phyloP scores from a whole-genome alignment of 2,329 filamentous ascomycete species.

The Colletotrichum sp. region DNA sequence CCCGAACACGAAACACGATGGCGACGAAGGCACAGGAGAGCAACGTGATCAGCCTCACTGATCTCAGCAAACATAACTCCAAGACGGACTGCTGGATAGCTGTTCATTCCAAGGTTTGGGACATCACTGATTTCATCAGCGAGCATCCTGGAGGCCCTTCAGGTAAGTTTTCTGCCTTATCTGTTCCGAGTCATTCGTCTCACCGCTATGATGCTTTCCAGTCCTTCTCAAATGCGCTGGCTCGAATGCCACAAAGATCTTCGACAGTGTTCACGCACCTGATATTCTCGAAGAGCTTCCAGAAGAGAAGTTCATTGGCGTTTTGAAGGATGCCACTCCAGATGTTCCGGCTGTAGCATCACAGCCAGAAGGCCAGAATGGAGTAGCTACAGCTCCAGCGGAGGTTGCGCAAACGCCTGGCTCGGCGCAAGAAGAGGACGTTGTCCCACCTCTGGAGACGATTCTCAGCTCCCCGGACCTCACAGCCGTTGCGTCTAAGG shows the following conservation, averaged over 20 bases:
- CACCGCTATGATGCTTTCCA: slow-evolving; percentile 34
- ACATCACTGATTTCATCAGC: slow-evolving; percentile 68
- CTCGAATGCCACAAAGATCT: slow-evolving; percentile 36
- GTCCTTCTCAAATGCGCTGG: slow-evolving; percentile 47
- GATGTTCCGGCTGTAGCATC: slow-evolving; percentile 39
- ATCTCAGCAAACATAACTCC: slow-evolving; percentile 53
- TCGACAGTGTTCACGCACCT: slow-evolving; percentile 35
- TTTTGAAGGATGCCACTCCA: slow-evolving; percentile 35
- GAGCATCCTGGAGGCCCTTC: slow-evolving; percentile 40
- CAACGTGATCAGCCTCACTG: slow-evolving; percentile 26
- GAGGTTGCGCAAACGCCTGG: slow-evolving; percentile 25
- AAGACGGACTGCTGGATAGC: slow-evolving; percentile 68
- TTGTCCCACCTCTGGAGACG: slow-evolving; percentile 37
- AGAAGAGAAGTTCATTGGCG: slow-evolving; percentile 27
- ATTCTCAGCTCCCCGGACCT: slow-evolving; percentile 42
- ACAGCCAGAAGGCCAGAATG: slow-evolving; percentile 47
- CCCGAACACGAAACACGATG: not conserved
- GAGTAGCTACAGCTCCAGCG: not conserved
- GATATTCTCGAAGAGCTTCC: slow-evolving; percentile 32
- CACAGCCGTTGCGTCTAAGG: slow-evolving; percentile 34
- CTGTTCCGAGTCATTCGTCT: not conserved
- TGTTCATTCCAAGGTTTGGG: slow-evolving; percentile 71
- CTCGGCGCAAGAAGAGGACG: slow-evolving; percentile 45
- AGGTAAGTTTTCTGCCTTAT: slow-evolving; percentile 26
- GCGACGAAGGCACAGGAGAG: not conserved